Evolutionary conservation across 2,329 filamentous ascomycete genomes (phyloP).

Genomic region (Botrytis tulipae): DNA sequence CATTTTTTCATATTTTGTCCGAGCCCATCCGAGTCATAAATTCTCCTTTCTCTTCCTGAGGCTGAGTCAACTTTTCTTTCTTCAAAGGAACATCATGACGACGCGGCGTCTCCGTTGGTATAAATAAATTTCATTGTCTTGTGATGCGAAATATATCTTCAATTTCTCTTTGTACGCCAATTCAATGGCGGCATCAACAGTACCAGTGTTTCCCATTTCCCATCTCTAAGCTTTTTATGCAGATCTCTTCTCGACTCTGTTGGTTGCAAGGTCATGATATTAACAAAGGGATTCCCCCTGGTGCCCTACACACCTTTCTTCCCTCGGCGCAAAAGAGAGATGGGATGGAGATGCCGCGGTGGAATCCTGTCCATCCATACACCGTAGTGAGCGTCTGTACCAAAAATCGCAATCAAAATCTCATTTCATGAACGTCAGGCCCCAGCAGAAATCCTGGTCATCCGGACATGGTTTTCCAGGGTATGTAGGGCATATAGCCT

Average conservation of each 20-base stretch:
- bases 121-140: not conserved
- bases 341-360: not conserved
- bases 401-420: not conserved
- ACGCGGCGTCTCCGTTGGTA: not conserved
- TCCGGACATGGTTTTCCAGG: not conserved
- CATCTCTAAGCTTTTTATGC: not conserved
- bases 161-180: not conserved
- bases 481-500: not conserved
- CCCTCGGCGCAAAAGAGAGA: not conserved
- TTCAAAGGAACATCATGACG: not conserved
- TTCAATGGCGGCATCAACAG: not conserved
- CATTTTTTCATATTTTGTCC: not conserved
- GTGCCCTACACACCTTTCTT: not conserved
- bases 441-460: not conserved
- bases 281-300: slow-evolving; percentile 4
- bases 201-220: not conserved
- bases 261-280: not conserved
- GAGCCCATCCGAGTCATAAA: not conserved
- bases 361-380: not conserved
- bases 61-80: not conserved
- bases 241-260: not conserved
- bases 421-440: not conserved
- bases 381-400: not conserved
- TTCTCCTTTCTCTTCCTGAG: not conserved
- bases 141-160: not conserved